Conservation (phyloP, 495 filamentous ascomycete genomes). For the Neurospora hispaniola region DNA sequence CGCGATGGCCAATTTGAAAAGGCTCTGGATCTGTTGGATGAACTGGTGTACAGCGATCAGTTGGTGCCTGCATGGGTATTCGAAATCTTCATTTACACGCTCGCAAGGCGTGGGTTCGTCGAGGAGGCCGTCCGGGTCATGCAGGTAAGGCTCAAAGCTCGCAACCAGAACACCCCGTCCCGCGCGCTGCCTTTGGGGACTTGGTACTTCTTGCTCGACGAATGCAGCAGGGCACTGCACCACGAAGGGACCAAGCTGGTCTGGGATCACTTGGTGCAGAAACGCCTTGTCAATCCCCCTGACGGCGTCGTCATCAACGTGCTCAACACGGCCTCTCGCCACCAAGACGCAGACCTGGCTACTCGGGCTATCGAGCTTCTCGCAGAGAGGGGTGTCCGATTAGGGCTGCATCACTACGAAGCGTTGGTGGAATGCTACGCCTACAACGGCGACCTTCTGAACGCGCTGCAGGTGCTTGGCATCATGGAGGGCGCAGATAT, state of each 20-base stretch:
- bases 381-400: conserved; percentile 38
- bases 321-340: conserved; percentile 55
- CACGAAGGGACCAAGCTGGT: conserved; percentile 39
- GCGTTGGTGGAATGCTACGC: conserved; percentile 58
- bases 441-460: conserved; percentile 39
- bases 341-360: conserved; percentile 57
- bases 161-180: conserved; percentile 26
- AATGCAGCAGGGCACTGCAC: conserved; percentile 41
- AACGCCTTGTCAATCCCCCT: conserved; percentile 52
- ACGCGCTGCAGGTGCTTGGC: conserved; percentile 50
- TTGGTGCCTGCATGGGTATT: conserved; percentile 58
- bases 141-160: conserved; percentile 35
- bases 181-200: conserved; percentile 34
- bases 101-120: conserved; percentile 60
- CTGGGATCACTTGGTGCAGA: conserved; percentile 51
- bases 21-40: conserved; percentile 61
- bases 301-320: conserved; percentile 53
- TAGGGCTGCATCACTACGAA: conserved; percentile 63
- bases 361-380: conserved; percentile 51
- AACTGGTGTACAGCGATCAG: conserved; percentile 48
- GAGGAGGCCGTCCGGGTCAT: conserved; percentile 64
- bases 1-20: conserved; percentile 74
- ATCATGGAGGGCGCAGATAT: conserved; percentile 57
- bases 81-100: conserved; percentile 59
- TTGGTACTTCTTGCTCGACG: conserved; percentile 63